Base-by-base conservation (phyloP, 257 asterid genomes). In the Penstemon newberryi region DNA sequence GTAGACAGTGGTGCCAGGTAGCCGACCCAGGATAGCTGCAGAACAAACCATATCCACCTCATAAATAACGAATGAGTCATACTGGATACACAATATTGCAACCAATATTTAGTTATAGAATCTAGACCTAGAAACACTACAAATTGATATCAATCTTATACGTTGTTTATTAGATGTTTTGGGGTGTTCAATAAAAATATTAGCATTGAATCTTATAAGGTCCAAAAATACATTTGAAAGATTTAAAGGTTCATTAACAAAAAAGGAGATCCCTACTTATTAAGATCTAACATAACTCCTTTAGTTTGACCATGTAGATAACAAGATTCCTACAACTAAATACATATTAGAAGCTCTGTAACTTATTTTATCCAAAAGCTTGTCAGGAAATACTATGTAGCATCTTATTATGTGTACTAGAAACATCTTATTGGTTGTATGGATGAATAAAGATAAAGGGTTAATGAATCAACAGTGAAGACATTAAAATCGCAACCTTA, bases 1-100 rank as follows among this genome's bases (percentile, higher is more conserved):
- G 51, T 93, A 93, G 57, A 93, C 81, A 36, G 99, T 93, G 43
- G 99, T 93, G 45, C 97, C 99, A 74, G 99, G 99, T 75, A 93
- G 85, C 58, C 99, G 96, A 25, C 99, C 97, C 85, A 93, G 85
- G 76, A 82, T 82, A 78, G 99, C 99, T 93, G 94, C 80, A 68
- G 65, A 65, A 65, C 43, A 78, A 73, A 66, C 41, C 67, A 73
- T 57, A 11, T 46, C 60, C 40, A 46, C 49, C 45, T 73, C 70
- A 67, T 43, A 18, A 70, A 46, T 67, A 54, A 55, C 2, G 33
- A 25, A 25, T 25, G 33, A 25, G 33, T 25, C 46, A 57, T 10
- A 42, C 54, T 45, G 58, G 66, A 7, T 46, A 56, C 42, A 66
- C 71, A 25, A 36, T 56, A 64, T 49, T 33, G 5, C 53, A 75